These are phyloP conservation scores for Warburgia ugandensis DNA, from an alignment of 164 flowering plant genomes.

Conservation along the genomic window DNA sequence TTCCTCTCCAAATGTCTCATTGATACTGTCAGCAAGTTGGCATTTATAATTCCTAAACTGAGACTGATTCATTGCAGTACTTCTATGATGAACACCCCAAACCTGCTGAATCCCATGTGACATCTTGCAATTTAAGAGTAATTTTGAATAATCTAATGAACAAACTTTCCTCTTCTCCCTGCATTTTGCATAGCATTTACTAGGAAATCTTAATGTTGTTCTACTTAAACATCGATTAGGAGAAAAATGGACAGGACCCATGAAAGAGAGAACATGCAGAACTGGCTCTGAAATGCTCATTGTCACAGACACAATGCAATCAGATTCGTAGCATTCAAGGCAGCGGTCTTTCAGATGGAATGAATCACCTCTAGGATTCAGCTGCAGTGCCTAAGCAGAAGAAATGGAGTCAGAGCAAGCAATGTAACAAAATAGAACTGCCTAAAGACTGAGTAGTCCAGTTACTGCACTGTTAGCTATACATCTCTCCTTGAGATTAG, in stretches of 20 bases:
- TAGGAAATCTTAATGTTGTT: slow-evolving; percentile 12
- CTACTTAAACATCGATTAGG: slow-evolving; percentile 14
- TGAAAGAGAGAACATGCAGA: slow-evolving; percentile 30
- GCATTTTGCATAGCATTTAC: slow-evolving; percentile 9
- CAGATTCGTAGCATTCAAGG: neutral
- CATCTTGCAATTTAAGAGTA: slow-evolving; percentile 7
- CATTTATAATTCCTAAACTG: slow-evolving; percentile 30
- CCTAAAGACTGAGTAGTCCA: too few relatives aligned
- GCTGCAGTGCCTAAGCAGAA: neutral
- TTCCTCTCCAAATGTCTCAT: slow-evolving; percentile 26
- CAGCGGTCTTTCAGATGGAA: too few relatives aligned
- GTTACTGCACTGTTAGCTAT: too few relatives aligned
- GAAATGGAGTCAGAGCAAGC: neutral
- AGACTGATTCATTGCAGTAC: neutral
- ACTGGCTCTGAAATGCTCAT: slow-evolving; percentile 36
- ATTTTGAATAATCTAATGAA: slow-evolving; percentile 11
- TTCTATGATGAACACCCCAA: slow-evolving; percentile 6
- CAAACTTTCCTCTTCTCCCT: slow-evolving; percentile 9
- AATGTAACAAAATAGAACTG: neutral
- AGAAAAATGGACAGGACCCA: slow-evolving; percentile 11
- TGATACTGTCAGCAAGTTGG: slow-evolving; percentile 29
- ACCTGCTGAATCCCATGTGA: slow-evolving; percentile 5
- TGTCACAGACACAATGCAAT: neutral
- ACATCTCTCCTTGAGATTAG: too few relatives aligned
- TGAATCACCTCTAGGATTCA: too few relatives aligned